Conservation (phyloP, 2,329 filamentous ascomycete genomes). For the Fusarium gaditjirri region DNA sequence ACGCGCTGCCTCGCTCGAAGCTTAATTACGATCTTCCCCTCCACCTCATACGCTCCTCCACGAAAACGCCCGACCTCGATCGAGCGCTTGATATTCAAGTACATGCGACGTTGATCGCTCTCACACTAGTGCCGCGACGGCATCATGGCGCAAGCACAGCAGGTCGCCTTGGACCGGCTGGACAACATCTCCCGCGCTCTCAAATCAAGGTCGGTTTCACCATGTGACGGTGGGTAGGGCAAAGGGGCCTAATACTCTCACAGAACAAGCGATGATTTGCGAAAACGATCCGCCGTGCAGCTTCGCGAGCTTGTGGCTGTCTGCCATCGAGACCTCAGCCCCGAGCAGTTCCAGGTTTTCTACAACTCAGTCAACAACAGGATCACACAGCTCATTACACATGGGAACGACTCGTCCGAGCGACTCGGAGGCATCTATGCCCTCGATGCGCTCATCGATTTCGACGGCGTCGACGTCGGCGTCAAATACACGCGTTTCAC, state of each 20-base stretch:
- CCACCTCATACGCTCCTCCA: conserved; percentile 7
- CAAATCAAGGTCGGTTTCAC: conserved; percentile 60
- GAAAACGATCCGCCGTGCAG: conserved; percentile 64
- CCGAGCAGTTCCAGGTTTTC: conserved; percentile 77
- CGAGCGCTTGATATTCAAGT: conserved; percentile 26
- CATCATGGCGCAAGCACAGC: conserved; percentile 58
- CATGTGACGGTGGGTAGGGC: background rate
- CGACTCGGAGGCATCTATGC: conserved; percentile 92
- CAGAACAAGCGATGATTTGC: conserved; percentile 58
- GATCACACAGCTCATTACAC: conserved; percentile 76
- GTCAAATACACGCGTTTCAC: conserved; percentile 96
- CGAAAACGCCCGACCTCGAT: conserved; percentile 3
- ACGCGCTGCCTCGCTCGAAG: conserved; percentile 25
- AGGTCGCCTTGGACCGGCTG: conserved; percentile 65
- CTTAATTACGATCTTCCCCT: conserved; percentile 13
- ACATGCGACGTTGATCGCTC: conserved; percentile 45
- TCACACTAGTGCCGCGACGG: conserved; percentile 41
- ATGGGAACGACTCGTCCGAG: conserved; percentile 87
- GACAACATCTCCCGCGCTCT: conserved; percentile 66
- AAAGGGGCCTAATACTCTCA: conserved; percentile 26
- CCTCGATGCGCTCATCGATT: conserved; percentile 92
- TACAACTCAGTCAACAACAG: conserved; percentile 67
- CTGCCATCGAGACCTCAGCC: conserved; percentile 76
- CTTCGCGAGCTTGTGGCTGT: conserved; percentile 65
- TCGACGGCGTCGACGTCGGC: conserved; percentile 92